These are phyloP conservation scores for Cordyceps militaris DNA, from an alignment of 2,329 filamentous ascomycete species.

Conservation along the genomic window DNA sequence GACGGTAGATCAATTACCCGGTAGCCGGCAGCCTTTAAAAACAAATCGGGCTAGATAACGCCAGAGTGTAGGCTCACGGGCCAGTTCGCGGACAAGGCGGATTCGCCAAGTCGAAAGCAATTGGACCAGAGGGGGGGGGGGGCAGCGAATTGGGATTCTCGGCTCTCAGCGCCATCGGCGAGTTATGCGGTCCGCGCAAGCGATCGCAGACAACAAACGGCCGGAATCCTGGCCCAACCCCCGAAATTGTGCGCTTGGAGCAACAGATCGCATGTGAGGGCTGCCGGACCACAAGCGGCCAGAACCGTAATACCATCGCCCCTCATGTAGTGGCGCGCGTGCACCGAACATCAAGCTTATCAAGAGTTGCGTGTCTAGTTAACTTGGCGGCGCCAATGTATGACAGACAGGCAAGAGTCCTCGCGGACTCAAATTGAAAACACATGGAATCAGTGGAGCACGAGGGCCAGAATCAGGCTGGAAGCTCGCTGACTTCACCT, in stretches of 20 bases:
- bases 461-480: neutral
- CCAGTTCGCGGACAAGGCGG: neutral
- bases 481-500: conserved; percentile 1
- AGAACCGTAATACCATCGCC: no score
- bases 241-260: neutral
- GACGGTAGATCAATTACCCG: neutral
- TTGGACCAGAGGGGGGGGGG: neutral
- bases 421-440: no score
- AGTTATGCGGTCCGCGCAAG: neutral
- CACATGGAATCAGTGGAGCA: neutral
- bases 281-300: neutral
- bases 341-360: neutral
- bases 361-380: neutral
- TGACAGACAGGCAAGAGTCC: no score
- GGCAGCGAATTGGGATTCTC: neutral
- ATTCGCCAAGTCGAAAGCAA: neutral
- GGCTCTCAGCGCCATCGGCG: neutral
- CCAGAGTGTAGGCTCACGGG: neutral
- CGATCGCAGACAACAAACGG: neutral
- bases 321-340: neutral
- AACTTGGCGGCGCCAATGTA: neutral
- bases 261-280: neutral
- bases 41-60: neutral
- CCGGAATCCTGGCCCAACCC: neutral
- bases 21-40: neutral